phyloP scores from a whole-genome alignment of 2,329 filamentous ascomycete genomes.

The Gliomastix tumulicola region DNA sequence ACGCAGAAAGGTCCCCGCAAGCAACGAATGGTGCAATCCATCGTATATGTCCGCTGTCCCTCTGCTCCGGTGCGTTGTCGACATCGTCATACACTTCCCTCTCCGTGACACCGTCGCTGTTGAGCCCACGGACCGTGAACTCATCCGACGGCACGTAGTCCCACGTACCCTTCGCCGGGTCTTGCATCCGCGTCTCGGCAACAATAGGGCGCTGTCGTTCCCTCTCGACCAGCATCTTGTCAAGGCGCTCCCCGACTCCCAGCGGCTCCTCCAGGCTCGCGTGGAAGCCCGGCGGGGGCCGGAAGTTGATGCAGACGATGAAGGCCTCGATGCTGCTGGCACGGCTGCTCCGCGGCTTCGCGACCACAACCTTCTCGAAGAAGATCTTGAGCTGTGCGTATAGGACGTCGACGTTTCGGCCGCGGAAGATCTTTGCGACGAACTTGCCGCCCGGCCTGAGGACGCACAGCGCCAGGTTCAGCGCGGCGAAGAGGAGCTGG shows the following conservation, averaged over 20 bases:
- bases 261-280: slow-evolving; percentile 71
- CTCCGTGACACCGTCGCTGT: slow-evolving; percentile 33
- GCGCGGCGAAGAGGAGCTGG: slow-evolving; percentile 86
- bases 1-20: slow-evolving; percentile 92
- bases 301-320: slow-evolving; percentile 87
- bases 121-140: slow-evolving; percentile 1
- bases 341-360: slow-evolving; percentile 90
- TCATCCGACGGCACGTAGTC: slow-evolving; percentile 13
- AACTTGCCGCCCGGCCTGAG: slow-evolving; percentile 91
- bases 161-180: slow-evolving; percentile 38
- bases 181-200: slow-evolving; percentile 36
- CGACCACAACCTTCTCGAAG: slow-evolving; percentile 78
- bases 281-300: slow-evolving; percentile 68
- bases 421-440: slow-evolving; percentile 95
- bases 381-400: slow-evolving; percentile 92
- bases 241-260: slow-evolving; percentile 52
- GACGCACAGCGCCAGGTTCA: slow-evolving; percentile 90
- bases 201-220: slow-evolving; percentile 30
- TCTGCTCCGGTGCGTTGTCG: too few species aligned
- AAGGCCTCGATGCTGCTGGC: slow-evolving; percentile 97
- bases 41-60: slow-evolving; percentile 30
- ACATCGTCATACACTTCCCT: slow-evolving; percentile 41
- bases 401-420: slow-evolving; percentile 89
- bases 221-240: slow-evolving; percentile 39
- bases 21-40: slow-evolving; percentile 97